A percentile compares a stretch with the other conserved stretches of the same genome.
phyloP scores from a whole-genome alignment of 1,284 basidiomycete species.

The Trametes hirsuta region DNA sequence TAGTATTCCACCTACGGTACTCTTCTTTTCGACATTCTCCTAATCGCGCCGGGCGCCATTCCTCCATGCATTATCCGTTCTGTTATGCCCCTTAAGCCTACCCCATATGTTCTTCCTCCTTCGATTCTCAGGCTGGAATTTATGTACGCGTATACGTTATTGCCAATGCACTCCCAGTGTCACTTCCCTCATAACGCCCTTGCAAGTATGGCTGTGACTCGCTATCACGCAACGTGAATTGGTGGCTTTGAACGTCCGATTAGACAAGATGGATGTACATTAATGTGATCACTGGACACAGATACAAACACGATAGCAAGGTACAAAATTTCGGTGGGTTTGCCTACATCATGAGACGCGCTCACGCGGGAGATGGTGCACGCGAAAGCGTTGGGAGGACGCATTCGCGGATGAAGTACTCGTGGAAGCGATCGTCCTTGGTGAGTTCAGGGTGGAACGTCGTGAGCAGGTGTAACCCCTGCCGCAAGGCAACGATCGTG shows the following conservation, averaged over 20 bases:
- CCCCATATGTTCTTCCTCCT: not conserved
- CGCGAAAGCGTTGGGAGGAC: conserved; percentile 45
- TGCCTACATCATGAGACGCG: not conserved
- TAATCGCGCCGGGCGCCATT: too few relatives aligned
- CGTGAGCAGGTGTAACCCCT: conserved; percentile 85
- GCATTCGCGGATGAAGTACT: conserved; percentile 79
- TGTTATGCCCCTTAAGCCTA: too few relatives aligned
- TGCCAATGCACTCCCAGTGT: too few relatives aligned
- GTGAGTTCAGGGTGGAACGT: conserved; percentile 97
- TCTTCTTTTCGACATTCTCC: too few relatives aligned
- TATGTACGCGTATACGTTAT: too few relatives aligned
- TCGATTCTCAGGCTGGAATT: not conserved
- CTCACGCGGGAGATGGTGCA: conserved; percentile 19
- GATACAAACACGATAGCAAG: not conserved
- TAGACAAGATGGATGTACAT: too few relatives aligned
- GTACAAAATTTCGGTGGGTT: not conserved
- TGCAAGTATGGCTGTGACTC: too few relatives aligned
- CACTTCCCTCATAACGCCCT: too few relatives aligned
- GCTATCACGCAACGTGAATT: too few relatives aligned
- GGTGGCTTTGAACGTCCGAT: too few relatives aligned
- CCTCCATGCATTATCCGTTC: too few relatives aligned
- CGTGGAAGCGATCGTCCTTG: conserved; percentile 86
- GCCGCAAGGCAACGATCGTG: conserved; percentile 84
- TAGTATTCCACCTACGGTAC: too few relatives aligned
- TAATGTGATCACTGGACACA: not conserved